phyloP scores from a whole-genome alignment of 1,139 yeast species.

The Suhomyces yuchorum region DNA sequence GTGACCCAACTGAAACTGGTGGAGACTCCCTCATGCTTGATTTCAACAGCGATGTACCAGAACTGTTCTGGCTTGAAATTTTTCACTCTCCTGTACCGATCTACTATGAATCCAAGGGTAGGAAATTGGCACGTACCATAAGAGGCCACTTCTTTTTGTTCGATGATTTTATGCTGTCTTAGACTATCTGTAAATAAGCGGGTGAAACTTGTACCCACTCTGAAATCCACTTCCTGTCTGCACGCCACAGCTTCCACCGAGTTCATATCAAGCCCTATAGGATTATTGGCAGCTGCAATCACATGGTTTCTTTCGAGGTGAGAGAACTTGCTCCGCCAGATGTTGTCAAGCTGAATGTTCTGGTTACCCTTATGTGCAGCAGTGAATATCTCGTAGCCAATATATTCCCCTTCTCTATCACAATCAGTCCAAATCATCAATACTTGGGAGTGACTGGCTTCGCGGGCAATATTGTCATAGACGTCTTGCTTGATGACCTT shows the following conservation, averaged over 20 bases:
- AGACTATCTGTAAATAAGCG: constrained; percentile 64
- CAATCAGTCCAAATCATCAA: constrained; percentile 98
- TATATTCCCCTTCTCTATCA: constrained; percentile 96
- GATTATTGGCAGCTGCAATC: constrained; percentile 69
- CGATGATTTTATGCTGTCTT: constrained; percentile 28
- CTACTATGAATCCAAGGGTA: constrained; percentile 95
- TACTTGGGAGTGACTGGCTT: constrained; percentile 60
- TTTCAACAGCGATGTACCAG: constrained; percentile 68
- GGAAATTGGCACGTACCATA: constrained; percentile 98
- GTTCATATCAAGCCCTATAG: constrained; percentile 61
- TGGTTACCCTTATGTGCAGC: constrained; percentile 65
- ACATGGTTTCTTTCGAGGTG: constrained; percentile 82
- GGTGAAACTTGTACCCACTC: constrained; percentile 91
- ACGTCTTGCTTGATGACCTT: constrained; percentile 48
- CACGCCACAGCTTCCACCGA: constrained; percentile 85
- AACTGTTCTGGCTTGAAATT: constrained; percentile 74
- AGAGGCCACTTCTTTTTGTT: constrained; percentile 45
- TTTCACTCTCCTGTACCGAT: constrained; percentile 75
- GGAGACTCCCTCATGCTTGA: constrained; percentile 35
- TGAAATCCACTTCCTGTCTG: constrained; percentile 81
- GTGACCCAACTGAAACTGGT: constrained; percentile 66
- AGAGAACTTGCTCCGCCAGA: constrained; percentile 80
- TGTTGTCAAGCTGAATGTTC: constrained; percentile 46
- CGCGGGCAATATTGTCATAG: constrained; percentile 67
- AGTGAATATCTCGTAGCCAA: constrained; percentile 80